A percentile compares a stretch with the other conserved stretches of the same genome.
Evolutionary conservation across 768 basidiomycete genomes (phyloP).

Genomic region (Phylloporus rhodoxanthus): DNA sequence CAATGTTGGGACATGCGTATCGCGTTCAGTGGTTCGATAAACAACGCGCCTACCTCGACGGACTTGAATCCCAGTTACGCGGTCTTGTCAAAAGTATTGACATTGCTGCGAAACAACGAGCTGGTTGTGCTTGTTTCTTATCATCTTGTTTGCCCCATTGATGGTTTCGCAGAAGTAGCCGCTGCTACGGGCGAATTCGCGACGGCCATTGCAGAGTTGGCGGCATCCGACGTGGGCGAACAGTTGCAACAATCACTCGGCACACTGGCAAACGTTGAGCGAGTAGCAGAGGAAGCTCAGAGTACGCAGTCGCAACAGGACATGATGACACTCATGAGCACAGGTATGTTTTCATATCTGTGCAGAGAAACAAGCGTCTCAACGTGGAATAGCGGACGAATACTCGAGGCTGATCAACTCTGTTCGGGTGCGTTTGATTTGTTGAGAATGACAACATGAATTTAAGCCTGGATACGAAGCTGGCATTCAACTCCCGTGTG

Average conservation of each 20-base stretch:
- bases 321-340: slow-evolving; percentile 71
- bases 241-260: slow-evolving; percentile 66
- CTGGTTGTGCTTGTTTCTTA: slow-evolving; percentile 40
- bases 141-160: background rate
- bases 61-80: slow-evolving; percentile 83
- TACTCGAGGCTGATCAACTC: slow-evolving; percentile 88
- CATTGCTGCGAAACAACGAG: slow-evolving; percentile 72
- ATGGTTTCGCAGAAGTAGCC: slow-evolving; percentile 51
- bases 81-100: slow-evolving; percentile 85
- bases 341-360: slow-evolving; percentile 38
- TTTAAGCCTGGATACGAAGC: slow-evolving; percentile 35
- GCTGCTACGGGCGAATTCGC: slow-evolving; percentile 74
- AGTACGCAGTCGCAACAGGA: slow-evolving; percentile 77
- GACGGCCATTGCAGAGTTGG: slow-evolving; percentile 60
- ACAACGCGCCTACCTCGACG: slow-evolving; percentile 79
- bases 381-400: slow-evolving; percentile 58
- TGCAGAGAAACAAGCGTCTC: background rate
- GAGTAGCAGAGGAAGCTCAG: slow-evolving; percentile 67
- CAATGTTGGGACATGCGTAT: background rate
- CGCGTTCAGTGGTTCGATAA: slow-evolving; percentile 82
- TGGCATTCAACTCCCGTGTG: slow-evolving; percentile 84
- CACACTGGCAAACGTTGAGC: slow-evolving; percentile 68
- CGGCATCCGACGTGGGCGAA: slow-evolving; percentile 68
- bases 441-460: background rate
- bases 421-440: slow-evolving; percentile 57